Evolutionary conservation across 106 monocot species (phyloP).

Genomic region (Dendrobium chrysotoxum): DNA sequence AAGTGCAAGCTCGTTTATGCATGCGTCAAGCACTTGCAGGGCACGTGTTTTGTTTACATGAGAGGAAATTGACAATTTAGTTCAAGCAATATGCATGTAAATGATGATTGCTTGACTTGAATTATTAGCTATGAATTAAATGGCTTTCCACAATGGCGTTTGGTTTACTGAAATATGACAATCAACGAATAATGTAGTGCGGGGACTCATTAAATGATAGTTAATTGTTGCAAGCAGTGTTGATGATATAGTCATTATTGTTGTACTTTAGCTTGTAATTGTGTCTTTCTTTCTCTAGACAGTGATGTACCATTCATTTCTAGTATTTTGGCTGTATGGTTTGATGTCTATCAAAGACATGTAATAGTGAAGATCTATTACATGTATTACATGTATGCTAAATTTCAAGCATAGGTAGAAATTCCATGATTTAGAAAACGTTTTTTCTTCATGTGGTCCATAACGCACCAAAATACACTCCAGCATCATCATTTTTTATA

Average conservation of each 20-base stretch:
- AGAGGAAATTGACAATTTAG: not conserved
- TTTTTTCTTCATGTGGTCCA: not conserved
- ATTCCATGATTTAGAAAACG: not conserved
- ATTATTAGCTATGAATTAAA: no score
- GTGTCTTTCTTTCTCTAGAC: not conserved
- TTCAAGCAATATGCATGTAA: not conserved
- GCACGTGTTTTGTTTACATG: not conserved
- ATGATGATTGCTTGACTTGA: not conserved
- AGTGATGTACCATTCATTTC: not conserved
- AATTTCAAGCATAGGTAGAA: not conserved
- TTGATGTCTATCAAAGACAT: no score
- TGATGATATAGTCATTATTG: not conserved
- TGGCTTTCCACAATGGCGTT: no score
- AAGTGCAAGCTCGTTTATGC: no score
- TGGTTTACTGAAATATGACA: not conserved
- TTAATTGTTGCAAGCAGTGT: no score
- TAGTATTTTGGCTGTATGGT: not conserved
- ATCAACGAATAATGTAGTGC: not conserved
- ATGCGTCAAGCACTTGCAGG: no score
- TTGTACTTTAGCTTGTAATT: not conserved
- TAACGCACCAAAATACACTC: not conserved
- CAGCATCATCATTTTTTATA: not conserved
- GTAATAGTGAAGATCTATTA: no score
- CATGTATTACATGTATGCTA: not conserved
- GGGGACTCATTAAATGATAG: no score